These are phyloP conservation scores for Backusella liffmaniae DNA, from an alignment of 192 early-diverging fungal species.

Conservation along the genomic window DNA sequence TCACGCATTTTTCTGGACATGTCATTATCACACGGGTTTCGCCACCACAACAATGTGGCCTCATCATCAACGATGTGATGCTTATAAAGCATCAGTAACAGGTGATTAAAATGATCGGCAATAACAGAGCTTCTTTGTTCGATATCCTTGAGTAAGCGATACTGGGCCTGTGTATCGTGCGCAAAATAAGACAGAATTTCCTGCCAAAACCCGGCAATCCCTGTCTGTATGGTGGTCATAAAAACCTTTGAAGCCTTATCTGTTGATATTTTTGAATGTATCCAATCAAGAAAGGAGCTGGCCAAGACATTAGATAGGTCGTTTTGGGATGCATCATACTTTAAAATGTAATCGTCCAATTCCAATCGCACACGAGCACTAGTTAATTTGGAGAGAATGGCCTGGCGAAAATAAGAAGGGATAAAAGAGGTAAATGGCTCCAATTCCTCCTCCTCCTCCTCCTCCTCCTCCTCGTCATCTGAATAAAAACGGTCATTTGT, in stretches of 20 bases:
- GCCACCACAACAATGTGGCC: slow-evolving; percentile 45
- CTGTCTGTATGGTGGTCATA: slow-evolving; percentile 26
- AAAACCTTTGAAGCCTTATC: neutral
- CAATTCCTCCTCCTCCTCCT: neutral
- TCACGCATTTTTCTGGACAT: slow-evolving; percentile 24
- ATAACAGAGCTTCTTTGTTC: slow-evolving; percentile 12
- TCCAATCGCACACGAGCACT: slow-evolving; percentile 42
- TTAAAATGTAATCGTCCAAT: slow-evolving; percentile 45
- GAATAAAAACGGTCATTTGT: neutral
- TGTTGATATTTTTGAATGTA: neutral
- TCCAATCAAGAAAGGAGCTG: slow-evolving; percentile 32
- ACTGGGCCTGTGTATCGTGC: slow-evolving; percentile 30
- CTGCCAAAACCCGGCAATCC: slow-evolving; percentile 40
- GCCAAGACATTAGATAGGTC: slow-evolving; percentile 30
- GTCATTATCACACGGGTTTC: slow-evolving; percentile 19
- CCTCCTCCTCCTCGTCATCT: neutral
- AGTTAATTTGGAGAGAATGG: slow-evolving; percentile 37
- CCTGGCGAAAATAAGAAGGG: slow-evolving; percentile 37
- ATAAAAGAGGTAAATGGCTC: slow-evolving; percentile 38
- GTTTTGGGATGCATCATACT: slow-evolving; percentile 37
- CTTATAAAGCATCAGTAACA: slow-evolving; percentile 45
- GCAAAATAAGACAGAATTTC: slow-evolving; percentile 39
- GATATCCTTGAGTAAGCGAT: slow-evolving; percentile 31
- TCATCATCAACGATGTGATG: slow-evolving; percentile 44
- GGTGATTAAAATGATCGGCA: slow-evolving; percentile 35